phyloP scores from a whole-genome alignment of 257 asterid species.

The Solanum chmielewskii region DNA sequence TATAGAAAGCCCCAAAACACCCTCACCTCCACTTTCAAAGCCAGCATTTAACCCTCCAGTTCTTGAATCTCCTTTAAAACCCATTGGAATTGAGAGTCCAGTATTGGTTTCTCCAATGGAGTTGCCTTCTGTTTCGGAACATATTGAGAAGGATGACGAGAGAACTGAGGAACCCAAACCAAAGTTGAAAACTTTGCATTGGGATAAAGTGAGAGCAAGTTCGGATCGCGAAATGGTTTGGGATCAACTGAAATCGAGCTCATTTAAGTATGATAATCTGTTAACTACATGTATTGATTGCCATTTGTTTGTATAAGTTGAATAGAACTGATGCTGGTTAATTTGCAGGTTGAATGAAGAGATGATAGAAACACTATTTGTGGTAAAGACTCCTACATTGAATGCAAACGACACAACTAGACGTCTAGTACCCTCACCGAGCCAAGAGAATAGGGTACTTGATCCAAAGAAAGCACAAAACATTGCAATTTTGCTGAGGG shows the following conservation, averaged over 20 bases:
- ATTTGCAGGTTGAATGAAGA: constrained; percentile 16
- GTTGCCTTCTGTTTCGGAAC: neutral
- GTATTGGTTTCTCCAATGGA: neutral
- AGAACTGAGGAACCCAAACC: constrained; percentile 5
- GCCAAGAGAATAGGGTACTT: constrained; percentile 13
- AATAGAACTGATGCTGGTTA: neutral
- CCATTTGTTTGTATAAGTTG: neutral
- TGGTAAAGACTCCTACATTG: constrained; percentile 4
- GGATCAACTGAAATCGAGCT: constrained; percentile 23
- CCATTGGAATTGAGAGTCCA: neutral
- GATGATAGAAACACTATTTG: constrained; percentile 16
- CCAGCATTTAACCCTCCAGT: neutral
- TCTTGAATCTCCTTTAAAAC: neutral
- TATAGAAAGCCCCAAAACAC: constrained; percentile 2
- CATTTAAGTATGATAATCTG: constrained; percentile 9
- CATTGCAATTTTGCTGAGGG: constrained; percentile 19
- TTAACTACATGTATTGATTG: neutral
- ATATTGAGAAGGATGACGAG: neutral
- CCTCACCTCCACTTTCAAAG: neutral
- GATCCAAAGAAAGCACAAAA: constrained; percentile 20
- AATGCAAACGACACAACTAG: neutral
- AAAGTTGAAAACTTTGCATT: constrained; percentile 18
- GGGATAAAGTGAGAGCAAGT: constrained; percentile 25
- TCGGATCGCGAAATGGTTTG: constrained; percentile 20
- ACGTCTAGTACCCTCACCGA: neutral